phyloP scores from a whole-genome alignment of 805 yeast species.

The Cyberlindnera maritima region DNA sequence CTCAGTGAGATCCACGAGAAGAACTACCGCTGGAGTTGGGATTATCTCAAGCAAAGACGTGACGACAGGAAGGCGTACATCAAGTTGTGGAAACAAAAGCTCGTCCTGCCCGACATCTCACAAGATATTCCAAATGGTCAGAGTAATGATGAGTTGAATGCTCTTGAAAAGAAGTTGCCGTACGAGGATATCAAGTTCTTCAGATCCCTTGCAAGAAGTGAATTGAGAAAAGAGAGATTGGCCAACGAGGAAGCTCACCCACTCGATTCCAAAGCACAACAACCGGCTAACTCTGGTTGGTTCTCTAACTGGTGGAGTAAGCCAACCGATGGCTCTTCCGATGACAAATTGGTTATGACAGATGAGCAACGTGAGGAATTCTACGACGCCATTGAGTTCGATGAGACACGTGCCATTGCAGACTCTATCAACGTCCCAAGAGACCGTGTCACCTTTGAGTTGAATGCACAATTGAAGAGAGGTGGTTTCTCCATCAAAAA shows the following conservation, averaged over 20 bases:
- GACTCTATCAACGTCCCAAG: conserved; percentile 66
- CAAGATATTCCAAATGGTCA: conserved; percentile 33
- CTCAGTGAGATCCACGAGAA: conserved; percentile 77
- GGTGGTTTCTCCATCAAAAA: conserved; percentile 70
- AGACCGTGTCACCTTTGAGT: conserved; percentile 65
- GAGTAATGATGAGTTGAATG: conserved; percentile 40
- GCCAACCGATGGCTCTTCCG: conserved; percentile 28
- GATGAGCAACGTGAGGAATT: conserved; percentile 88
- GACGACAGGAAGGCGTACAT: conserved; percentile 71
- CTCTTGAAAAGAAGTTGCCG: conserved; percentile 56
- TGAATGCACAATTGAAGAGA: conserved; percentile 63
- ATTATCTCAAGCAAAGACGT: conserved; percentile 62
- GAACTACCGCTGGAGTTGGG: conserved; percentile 89
- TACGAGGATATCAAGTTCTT: conserved; percentile 85
- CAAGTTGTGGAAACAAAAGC: conserved; percentile 59
- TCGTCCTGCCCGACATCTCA: conserved; percentile 34
- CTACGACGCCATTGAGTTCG: conserved; percentile 90
- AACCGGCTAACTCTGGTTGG: conserved; percentile 50
- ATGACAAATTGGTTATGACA: conserved; percentile 52
- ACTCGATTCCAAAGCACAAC: conserved; percentile 3
- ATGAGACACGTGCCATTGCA: conserved; percentile 53
- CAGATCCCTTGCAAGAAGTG: conserved; percentile 72
- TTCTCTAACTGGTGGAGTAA: conserved; percentile 60
- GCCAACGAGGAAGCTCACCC: conserved; percentile 11
- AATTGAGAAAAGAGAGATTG: conserved; percentile 55